Evolutionary conservation across 805 yeast genomes (phyloP), one percentile per base, ranked within the genome.

Genomic region (Starmerella lactis-condensi): DNA sequence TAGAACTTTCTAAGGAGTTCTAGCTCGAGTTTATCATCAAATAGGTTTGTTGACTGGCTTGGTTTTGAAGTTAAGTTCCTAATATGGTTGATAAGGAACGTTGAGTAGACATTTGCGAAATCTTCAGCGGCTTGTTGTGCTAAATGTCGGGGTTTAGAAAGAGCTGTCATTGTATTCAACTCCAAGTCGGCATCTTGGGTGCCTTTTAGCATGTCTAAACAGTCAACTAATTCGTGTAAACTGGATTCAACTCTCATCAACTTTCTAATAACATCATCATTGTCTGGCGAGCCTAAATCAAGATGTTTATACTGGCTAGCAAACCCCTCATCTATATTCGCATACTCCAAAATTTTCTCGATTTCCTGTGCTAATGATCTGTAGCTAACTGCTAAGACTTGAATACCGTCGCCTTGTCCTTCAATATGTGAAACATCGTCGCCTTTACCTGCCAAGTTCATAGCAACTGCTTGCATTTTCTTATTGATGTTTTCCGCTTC

Each of bases 331-430:
- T 72, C 71, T 17, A 81, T 60, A 34, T 72, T 67, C 6, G 77
- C 75, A n/a, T 78, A 74, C 29, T 65, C 64, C 38, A 82, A 53
- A 28, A 82, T 61, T n/a, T 64, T 67, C 24, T 67, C 66, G 33
- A 82, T 61, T 37, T 78, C 82, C 28, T 64, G 67, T 61, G 72
- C 74, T 16, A 82, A 57, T n/a, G 63, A 50, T 44, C 77, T 78
- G 51, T 76, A 77, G 53, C 83, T 83, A 26, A 78, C 71, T 4
- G 85, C 69, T 42, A 72, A 73, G 5, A 83, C 74, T 52, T 83
- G 94, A 12, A 81, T 53, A 29, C 93, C 93, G 43, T 75, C 69
- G 2, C 83, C 72, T 47, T 74, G 76, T 22, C 61, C 60, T 46
- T 81, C 93, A 25, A 82, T 70, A 31, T 63, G 66, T 28, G 67